A percentile compares a stretch with the other conserved stretches of the same genome.
phyloP scores from a whole-genome alignment of 441 rosid genomes.

The Oxalis stricta region DNA sequence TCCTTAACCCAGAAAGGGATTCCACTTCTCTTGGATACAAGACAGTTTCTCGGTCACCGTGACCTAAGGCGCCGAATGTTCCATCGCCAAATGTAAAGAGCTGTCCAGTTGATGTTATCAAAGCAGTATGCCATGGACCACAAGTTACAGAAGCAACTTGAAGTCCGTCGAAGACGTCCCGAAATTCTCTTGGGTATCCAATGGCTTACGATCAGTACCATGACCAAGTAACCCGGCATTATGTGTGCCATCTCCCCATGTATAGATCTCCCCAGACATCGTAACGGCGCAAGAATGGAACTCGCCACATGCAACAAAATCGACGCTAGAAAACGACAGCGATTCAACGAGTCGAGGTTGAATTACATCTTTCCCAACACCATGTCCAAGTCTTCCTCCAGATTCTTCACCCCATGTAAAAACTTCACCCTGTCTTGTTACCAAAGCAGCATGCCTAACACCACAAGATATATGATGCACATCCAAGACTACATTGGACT shows the following conservation, averaged over 20 bases:
- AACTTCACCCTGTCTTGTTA: conserved; percentile 86
- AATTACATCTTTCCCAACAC: conserved; percentile 59
- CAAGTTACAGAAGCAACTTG: conserved; percentile 77
- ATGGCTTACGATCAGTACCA: conserved; percentile 80
- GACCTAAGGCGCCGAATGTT: conserved; percentile 93
- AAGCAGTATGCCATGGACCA: conserved; percentile 96
- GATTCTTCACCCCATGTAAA: conserved; percentile 98
- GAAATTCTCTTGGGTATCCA: conserved; percentile 96
- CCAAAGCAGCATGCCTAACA: conserved; percentile 79
- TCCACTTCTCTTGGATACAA: conserved; percentile 75
- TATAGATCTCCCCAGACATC: conserved; percentile 73
- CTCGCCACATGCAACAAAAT: conserved; percentile 93
- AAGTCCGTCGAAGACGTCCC: conserved; percentile 83
- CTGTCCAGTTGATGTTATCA: conserved; percentile 74
- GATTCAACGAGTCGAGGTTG: conserved; percentile 78
- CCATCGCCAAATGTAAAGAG: conserved; percentile 98
- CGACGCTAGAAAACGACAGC: conserved; percentile 44
- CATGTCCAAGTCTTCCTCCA: conserved; percentile 95
- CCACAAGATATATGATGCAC: conserved; percentile 88
- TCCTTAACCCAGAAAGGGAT: conserved; percentile 73
- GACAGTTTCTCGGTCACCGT: conserved; percentile 65
- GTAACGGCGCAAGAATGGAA: conserved; percentile 92
- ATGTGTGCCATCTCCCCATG: conserved; percentile 94
- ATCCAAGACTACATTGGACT: conserved; percentile 79
- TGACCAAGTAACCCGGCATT: conserved; percentile 92